Percentiles rank a stretch among this genome's conserved stretches.
Conservation (phyloP, 2,329 filamentous ascomycete genomes). For the Botrytis deweyae region DNA sequence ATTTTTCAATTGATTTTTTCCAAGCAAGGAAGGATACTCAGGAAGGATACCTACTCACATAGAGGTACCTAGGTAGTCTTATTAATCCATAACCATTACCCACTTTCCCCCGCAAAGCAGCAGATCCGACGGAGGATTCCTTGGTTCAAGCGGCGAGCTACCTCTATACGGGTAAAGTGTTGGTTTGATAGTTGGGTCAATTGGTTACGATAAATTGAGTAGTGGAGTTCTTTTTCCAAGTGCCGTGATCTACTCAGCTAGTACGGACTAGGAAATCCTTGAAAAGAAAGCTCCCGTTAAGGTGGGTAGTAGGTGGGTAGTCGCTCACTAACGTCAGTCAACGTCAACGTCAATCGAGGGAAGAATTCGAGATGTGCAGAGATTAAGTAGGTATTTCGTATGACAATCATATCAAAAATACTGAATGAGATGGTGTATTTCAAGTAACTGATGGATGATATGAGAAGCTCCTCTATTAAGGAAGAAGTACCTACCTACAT, state of each 20-base stretch:
- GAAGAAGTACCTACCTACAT: too few relatives aligned
- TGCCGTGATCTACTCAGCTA: not conserved
- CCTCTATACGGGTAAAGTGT: not conserved
- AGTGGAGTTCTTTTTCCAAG: not conserved
- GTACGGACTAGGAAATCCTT: not conserved
- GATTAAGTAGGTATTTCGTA: not conserved
- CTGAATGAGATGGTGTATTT: not conserved
- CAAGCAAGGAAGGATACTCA: too few relatives aligned
- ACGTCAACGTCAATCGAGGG: not conserved
- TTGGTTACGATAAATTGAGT: not conserved
- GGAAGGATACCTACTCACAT: too few relatives aligned
- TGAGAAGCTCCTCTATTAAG: not conserved
- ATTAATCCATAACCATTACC: not conserved
- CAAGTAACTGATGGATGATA: not conserved
- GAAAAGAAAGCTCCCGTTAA: not conserved
- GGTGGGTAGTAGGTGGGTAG: too few relatives aligned
- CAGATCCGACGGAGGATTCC: not conserved
- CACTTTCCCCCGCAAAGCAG: constrained; percentile 1
- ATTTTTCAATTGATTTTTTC: not conserved
- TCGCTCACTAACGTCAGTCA: not conserved
- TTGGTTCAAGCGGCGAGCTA: not conserved
- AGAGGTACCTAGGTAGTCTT: too few relatives aligned
- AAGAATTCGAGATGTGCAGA: not conserved
- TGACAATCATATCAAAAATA: not conserved
- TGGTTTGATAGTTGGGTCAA: not conserved